Conservation (phyloP, 108 stramenopile genomes). For the Cylindrotheca closterium region DNA sequence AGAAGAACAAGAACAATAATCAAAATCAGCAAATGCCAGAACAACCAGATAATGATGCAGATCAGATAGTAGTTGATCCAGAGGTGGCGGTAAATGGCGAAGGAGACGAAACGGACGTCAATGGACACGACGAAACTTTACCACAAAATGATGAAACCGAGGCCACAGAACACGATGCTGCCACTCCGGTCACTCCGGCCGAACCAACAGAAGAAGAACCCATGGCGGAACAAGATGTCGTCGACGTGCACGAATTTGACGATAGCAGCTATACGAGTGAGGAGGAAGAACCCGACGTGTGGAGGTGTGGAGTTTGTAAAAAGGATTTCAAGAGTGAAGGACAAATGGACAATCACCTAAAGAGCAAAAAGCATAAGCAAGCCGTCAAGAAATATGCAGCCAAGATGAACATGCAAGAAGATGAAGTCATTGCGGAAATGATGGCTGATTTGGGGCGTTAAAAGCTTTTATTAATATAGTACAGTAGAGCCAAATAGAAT, state of each 20-base stretch:
- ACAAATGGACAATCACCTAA: conserved; percentile 85
- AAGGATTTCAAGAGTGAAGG: conserved; percentile 87
- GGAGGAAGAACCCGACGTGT: conserved; percentile 74
- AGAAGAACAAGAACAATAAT: conserved; percentile 52
- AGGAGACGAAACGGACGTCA: conserved; percentile 4
- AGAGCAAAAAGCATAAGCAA: conserved; percentile 89
- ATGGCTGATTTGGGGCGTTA: too few species aligned
- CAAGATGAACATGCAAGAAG: conserved; percentile 49
- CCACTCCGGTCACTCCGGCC: conserved; percentile 4
- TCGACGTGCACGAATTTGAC: conserved; percentile 11
- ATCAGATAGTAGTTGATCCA: conserved; percentile 19
- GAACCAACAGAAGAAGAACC: conserved; percentile 23
- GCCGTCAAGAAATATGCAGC: conserved; percentile 63
- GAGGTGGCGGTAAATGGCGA: conserved; percentile 8
- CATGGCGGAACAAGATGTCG: neutral
- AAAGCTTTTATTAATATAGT: too few species aligned
- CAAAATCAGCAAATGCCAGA: conserved; percentile 19
- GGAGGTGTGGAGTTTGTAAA: conserved; percentile 79
- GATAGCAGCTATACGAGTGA: conserved; percentile 39
- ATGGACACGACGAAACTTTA: conserved; percentile 7
- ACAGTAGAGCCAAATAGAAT: too few species aligned
- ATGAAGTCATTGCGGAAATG: conserved; percentile 22
- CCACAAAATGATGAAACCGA: conserved; percentile 9
- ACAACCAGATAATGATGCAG: conserved; percentile 33
- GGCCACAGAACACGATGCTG: conserved; percentile 6